These are phyloP conservation scores for Psilocybe sp. DNA, from an alignment of 768 basidiomycete genomes.

Conservation along the genomic window DNA sequence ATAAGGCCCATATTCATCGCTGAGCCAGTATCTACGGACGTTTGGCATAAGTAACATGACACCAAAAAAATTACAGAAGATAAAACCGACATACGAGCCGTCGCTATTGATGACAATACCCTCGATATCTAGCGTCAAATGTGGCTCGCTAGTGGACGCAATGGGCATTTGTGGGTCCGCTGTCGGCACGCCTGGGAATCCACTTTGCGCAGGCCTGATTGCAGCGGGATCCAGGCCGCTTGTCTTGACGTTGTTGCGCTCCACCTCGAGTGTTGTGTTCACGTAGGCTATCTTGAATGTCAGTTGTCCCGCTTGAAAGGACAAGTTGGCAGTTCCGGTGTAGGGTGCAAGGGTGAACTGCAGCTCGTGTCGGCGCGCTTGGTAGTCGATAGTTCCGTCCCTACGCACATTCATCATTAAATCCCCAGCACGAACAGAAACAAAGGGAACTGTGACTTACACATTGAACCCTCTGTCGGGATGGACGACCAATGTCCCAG, in stretches of 20 bases:
- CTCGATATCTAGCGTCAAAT: conserved; percentile 54
- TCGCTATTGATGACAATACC: conserved; percentile 55
- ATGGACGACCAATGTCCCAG: conserved; percentile 51
- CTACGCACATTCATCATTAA: conserved; percentile 24
- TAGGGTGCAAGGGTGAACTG: conserved; percentile 60
- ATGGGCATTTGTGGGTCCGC: conserved; percentile 48
- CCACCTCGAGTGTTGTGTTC: conserved; percentile 47
- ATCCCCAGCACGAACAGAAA: background rate
- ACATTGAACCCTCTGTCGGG: conserved; percentile 63
- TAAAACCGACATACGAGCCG: conserved; percentile 43
- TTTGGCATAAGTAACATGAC: background rate
- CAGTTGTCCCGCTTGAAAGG: conserved; percentile 45
- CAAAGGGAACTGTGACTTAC: conserved; percentile 28
- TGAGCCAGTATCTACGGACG: conserved; percentile 50
- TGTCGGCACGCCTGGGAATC: conserved; percentile 24
- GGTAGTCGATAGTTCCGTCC: conserved; percentile 55
- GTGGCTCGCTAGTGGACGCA: conserved; percentile 36
- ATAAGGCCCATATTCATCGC: conserved; percentile 69
- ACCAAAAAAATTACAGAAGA: background rate
- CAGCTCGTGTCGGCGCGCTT: conserved; percentile 60
- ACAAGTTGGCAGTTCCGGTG: conserved; percentile 39
- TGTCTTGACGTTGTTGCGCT: conserved; percentile 41
- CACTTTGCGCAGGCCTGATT: conserved; percentile 36
- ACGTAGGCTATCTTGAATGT: conserved; percentile 51
- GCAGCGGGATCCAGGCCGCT: conserved; percentile 54